These are phyloP conservation scores for Blastosporella zonata DNA, from an alignment of 1,284 basidiomycete genomes.

Conservation along the genomic window DNA sequence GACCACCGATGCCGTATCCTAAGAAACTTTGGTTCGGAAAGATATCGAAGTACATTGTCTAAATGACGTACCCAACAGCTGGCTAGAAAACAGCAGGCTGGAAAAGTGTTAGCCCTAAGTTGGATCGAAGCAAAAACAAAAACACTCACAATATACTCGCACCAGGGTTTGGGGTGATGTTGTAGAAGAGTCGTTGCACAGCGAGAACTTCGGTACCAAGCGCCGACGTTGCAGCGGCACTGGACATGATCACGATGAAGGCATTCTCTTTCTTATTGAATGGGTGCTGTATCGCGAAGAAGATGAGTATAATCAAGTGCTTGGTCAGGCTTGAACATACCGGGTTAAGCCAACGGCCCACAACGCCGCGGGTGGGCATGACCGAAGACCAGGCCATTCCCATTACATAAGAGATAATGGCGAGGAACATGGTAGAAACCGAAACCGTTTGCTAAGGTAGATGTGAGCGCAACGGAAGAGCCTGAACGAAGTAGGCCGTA, in stretches of 20 bases:
- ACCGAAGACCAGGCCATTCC: constrained; percentile 40
- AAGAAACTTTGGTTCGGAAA: neutral
- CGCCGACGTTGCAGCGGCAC: constrained; percentile 61
- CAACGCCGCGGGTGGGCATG: constrained; percentile 43
- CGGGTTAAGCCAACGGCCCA: constrained; percentile 56
- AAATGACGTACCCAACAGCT: constrained; percentile 41
- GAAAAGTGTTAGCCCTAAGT: constrained; percentile 6
- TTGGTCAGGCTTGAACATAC: constrained; percentile 30
- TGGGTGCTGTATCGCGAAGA: constrained; percentile 30
- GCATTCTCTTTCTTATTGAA: constrained; percentile 54
- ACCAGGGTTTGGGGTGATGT: constrained; percentile 50
- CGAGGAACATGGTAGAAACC: constrained; percentile 54
- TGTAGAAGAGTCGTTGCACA: constrained; percentile 55
- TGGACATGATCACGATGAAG: constrained; percentile 65
- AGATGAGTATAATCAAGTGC: constrained; percentile 9
- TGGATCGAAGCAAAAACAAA: neutral
- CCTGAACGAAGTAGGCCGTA: constrained; percentile 12
- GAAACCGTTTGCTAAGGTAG: constrained; percentile 41
- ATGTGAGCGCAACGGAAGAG: neutral
- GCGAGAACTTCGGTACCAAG: constrained; percentile 67
- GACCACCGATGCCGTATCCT: constrained; percentile 52
- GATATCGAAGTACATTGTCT: neutral
- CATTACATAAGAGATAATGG: constrained; percentile 39
- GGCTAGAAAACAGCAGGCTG: constrained; percentile 50
- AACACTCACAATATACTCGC: constrained; percentile 46